Conservation (phyloP, 2,329 filamentous ascomycete genomes). For the Claviceps monticola region DNA sequence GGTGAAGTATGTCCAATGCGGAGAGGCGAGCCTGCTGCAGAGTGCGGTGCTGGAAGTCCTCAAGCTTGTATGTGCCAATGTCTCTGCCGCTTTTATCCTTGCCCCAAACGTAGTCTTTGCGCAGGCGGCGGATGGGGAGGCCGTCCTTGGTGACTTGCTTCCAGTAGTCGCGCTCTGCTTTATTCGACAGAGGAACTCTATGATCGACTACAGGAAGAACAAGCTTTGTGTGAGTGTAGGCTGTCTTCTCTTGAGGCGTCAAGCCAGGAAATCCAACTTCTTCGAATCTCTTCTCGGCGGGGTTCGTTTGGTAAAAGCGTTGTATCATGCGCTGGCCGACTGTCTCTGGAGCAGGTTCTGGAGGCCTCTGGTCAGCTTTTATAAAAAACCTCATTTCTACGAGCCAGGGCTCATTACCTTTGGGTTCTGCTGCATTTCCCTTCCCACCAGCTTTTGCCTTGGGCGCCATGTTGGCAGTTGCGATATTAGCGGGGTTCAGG, state of each 20-base stretch:
- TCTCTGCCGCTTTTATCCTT: conserved; percentile 35
- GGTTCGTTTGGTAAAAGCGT: conserved; percentile 36
- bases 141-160: conserved; percentile 38
- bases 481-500: conserved; percentile 8
- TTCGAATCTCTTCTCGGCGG: conserved; percentile 30
- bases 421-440: conserved; percentile 10
- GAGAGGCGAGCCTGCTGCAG: conserved; percentile 29
- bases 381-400: background rate
- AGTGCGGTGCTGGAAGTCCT: conserved; percentile 29
- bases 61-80: conserved; percentile 32
- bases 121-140: conserved; percentile 32
- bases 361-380: conserved; percentile 6
- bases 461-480: conserved; percentile 11
- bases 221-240: conserved; percentile 33
- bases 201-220: conserved; percentile 27
- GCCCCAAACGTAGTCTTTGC: conserved; percentile 32
- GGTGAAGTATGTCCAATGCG: conserved; percentile 29
- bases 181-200: conserved; percentile 24
- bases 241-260: conserved; percentile 33
- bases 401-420: conserved; percentile 8
- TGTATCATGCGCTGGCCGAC: conserved; percentile 33
- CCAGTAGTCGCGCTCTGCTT: conserved; percentile 44
- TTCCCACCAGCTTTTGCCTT: conserved; percentile 11
- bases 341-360: conserved; percentile 27
- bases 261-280: conserved; percentile 31